phyloP scores from a whole-genome alignment of 768 basidiomycete genomes.

The Rhodotorula paludigena region DNA sequence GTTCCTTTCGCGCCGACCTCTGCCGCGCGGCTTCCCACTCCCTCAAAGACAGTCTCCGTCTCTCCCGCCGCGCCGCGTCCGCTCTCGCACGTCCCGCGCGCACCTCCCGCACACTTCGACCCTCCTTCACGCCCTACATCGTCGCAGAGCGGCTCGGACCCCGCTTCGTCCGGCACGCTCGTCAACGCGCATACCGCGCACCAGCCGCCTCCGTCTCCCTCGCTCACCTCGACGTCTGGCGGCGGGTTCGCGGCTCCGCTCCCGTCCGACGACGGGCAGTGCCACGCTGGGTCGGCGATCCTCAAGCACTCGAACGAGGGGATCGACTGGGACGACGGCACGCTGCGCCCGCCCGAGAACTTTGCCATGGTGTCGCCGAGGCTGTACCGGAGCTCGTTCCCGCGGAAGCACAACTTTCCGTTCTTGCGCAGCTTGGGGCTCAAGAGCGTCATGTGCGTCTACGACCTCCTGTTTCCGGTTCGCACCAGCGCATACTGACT shows the following conservation, averaged over 20 bases:
- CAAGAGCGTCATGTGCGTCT: slow-evolving; percentile 48
- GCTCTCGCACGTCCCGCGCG: no score
- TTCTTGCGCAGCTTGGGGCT: slow-evolving; percentile 47
- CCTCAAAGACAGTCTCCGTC: no score
- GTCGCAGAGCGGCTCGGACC: neutral
- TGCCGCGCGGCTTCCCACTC: no score
- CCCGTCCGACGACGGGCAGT: neutral
- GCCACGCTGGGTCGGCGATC: neutral
- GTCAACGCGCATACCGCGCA: neutral
- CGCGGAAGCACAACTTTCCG: slow-evolving; percentile 47
- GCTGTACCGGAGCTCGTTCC: slow-evolving; percentile 48
- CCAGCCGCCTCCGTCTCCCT: neutral
- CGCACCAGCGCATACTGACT: neutral
- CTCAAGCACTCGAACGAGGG: neutral
- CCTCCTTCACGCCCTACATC: neutral
- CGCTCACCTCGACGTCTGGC: neutral
- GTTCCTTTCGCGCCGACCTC: no score
- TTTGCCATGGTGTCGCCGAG: slow-evolving; percentile 46
- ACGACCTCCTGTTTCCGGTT: neutral
- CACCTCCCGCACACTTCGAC: neutral
- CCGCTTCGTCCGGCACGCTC: neutral
- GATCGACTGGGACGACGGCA: neutral
- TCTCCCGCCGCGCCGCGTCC: no score
- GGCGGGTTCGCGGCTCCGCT: neutral
- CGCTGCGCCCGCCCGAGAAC: slow-evolving; percentile 47